Base-by-base conservation (phyloP, 805 yeast species). In the Myxozyma udenii region DNA sequence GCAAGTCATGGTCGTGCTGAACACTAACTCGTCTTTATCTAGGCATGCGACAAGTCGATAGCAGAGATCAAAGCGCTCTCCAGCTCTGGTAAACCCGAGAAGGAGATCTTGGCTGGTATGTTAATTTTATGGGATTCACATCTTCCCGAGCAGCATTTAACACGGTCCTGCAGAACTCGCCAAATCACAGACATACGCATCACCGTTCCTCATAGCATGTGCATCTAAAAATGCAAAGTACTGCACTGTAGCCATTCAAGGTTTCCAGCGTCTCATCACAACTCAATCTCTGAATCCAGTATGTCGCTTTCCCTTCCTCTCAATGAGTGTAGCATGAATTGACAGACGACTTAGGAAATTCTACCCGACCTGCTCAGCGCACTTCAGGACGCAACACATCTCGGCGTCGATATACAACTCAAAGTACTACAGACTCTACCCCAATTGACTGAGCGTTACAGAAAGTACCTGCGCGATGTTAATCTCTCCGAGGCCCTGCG, bases 361-460 rank as follows among this genome's bases (percentile, higher is more conserved):
- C 60, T 74, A 18, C 74, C 74, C 18, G 76, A 76, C 4, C 74
- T 91, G 4, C 69, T 91, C 19, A 84, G 80, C 36, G 82, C 89
- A 0, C 73, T 88, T 30, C 73, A 76, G 28, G 90, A 86, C 51
- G 87, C 95, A 0, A 79, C 91, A 0, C 82, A 81, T 61, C 71
- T 85, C 12, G 85, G 93, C 0, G 74, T 80, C 23, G 97, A 90
- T 38, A 84, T 87, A 41, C 97, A 91, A 67, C 75, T 93, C 56
- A 87, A 89, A 64, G 83, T 89, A 11, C 70, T 91, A 35, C 98
- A 91, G 69, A 74, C 87, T 11, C 72, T 91, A 21, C 96, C 97
- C 0, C 73, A 82, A 1, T 71, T 91, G 30, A 79, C 84, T 65
- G 85, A 81, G 62, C 77, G 74, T 19, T 88, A 88, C 64, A 73